Evolutionary conservation across 1,139 yeast species (phyloP).

Genomic region (Pichia sp.): DNA sequence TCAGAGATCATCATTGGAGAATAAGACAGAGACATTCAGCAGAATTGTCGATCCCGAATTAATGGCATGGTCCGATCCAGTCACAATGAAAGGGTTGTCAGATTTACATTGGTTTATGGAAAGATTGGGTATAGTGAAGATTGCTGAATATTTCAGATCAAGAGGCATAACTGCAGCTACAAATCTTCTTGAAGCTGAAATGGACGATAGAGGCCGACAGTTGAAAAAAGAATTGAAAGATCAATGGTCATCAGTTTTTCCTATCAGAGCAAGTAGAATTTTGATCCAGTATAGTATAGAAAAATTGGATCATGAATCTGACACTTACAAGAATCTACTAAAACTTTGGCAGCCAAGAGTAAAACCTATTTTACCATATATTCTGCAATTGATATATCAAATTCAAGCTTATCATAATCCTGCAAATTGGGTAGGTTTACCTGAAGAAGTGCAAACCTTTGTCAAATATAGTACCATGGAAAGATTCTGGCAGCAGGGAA

Average conservation of each 20-base stretch:
- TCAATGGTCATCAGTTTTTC: slow-evolving; percentile 92
- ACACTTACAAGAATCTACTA: slow-evolving; percentile 68
- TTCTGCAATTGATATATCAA: slow-evolving; percentile 79
- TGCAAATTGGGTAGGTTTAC: slow-evolving; percentile 81
- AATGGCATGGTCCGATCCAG: slow-evolving; percentile 88
- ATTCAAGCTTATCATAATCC: slow-evolving; percentile 95
- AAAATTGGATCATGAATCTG: slow-evolving; percentile 71
- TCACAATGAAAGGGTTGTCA: slow-evolving; percentile 80
- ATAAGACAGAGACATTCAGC: slow-evolving; percentile 68
- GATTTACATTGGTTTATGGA: slow-evolving; percentile 98
- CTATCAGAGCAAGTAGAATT: slow-evolving; percentile 91
- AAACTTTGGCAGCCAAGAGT: slow-evolving; percentile 90
- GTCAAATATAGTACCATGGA: slow-evolving; percentile 85
- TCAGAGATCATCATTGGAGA: slow-evolving; percentile 70
- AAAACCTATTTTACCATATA: slow-evolving; percentile 86
- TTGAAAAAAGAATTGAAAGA: slow-evolving; percentile 75
- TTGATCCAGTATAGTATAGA: slow-evolving; percentile 95
- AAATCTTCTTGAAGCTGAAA: slow-evolving; percentile 66
- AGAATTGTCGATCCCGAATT: slow-evolving; percentile 90
- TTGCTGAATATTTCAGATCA: slow-evolving; percentile 82
- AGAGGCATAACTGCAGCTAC: slow-evolving; percentile 78
- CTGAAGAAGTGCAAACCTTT: slow-evolving; percentile 85
- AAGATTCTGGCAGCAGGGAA: slow-evolving; percentile 98
- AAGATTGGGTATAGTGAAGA: slow-evolving; percentile 87
- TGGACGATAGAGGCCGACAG: slow-evolving; percentile 86